Percentiles rank a stretch among this genome's conserved stretches.
phyloP scores from a whole-genome alignment of 805 yeast species.

The Candida tallmaniae region DNA sequence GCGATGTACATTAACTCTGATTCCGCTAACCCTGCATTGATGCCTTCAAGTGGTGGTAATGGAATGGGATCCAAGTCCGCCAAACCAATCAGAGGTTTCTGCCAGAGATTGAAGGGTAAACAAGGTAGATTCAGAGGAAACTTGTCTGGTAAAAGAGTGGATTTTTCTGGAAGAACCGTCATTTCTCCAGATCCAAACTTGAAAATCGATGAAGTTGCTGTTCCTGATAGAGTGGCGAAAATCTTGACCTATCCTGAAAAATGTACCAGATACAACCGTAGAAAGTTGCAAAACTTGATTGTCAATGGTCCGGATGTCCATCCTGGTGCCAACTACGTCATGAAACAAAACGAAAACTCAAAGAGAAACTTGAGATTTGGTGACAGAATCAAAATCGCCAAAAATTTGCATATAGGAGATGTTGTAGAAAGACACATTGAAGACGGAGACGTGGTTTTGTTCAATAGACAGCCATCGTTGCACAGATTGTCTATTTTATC shows the following conservation, averaged over 20 bases:
- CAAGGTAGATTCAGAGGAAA: constrained; percentile 99
- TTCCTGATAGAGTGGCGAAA: constrained; percentile 95
- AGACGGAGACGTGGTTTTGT: constrained; percentile 93
- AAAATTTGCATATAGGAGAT: constrained; percentile 78
- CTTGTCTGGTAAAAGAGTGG: constrained; percentile 96
- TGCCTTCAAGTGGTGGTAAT: constrained; percentile 60
- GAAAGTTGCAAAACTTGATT: constrained; percentile 69
- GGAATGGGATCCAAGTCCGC: constrained; percentile 49
- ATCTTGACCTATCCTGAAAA: constrained; percentile 93
- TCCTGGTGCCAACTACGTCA: constrained; percentile 94
- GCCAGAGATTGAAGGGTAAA: constrained; percentile 96
- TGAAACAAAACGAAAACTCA: constrained; percentile 77
- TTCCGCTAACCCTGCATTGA: constrained; percentile 74
- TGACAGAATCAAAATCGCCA: constrained; percentile 74
- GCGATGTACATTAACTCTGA: constrained; percentile 98
- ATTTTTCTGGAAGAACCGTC: constrained; percentile 96
- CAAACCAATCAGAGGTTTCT: constrained; percentile 87
- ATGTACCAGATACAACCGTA: constrained; percentile 82
- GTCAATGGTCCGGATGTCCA: constrained; percentile 81
- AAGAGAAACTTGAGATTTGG: constrained; percentile 89
- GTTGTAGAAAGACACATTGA: constrained; percentile 94
- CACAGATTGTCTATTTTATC: constrained; percentile 92
- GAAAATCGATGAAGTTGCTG: constrained; percentile 94
- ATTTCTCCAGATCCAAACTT: constrained; percentile 98
- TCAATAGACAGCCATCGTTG: constrained; percentile 96